Evolutionary conservation across 1,284 basidiomycete species (phyloP), one percentile per base, ranked within the genome.

Genomic region (Papiliotrema terrestris): DNA sequence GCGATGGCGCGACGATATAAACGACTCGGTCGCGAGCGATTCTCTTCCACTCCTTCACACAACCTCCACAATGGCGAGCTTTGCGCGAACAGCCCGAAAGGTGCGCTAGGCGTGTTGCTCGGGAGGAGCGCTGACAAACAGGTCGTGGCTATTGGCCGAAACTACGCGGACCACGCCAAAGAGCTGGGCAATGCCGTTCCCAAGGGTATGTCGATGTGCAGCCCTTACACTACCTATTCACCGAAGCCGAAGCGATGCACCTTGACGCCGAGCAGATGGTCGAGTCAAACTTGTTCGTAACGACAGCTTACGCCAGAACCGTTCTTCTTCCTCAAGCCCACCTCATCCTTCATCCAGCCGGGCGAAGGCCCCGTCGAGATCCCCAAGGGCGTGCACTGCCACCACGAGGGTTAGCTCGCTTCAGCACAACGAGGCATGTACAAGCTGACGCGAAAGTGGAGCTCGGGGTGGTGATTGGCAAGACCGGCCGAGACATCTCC

Each of bases 261-360:
- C n/a, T n/a, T n/a, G n/a, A n/a, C 5, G 11, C 29, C 6, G 29
- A 32, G 29, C 29, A 32, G 5, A 41, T 17, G 39, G 5, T 17
- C 15, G 39, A 41, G 23, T 17, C 13, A 17, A 17, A 6, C n/a
- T 42, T 20, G 14, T 26, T 22, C 17, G 35, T 46, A 29, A 32
- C 19, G 32, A 32, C 52, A 51, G 22, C 55, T 52, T 11, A 14
- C 22, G 15, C 4, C 53, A 74, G 93, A 97, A 73, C 95, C 95
- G 0, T 97, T 98, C 82, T 96, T 98, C 83, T 98, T 98, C 81
- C 80, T 98, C 41, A 98, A 98, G 78, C 95, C 95, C 4, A 97
- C 95, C 2, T 85, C 87, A 3, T 91, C 88, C 68, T 98, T 94
- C 73, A 69, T 97, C 25, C 73, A 81, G n/a, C 84, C 83, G 6